Conservation (phyloP, 2,329 filamentous ascomycete species). For the Penicillium verrucosum region DNA sequence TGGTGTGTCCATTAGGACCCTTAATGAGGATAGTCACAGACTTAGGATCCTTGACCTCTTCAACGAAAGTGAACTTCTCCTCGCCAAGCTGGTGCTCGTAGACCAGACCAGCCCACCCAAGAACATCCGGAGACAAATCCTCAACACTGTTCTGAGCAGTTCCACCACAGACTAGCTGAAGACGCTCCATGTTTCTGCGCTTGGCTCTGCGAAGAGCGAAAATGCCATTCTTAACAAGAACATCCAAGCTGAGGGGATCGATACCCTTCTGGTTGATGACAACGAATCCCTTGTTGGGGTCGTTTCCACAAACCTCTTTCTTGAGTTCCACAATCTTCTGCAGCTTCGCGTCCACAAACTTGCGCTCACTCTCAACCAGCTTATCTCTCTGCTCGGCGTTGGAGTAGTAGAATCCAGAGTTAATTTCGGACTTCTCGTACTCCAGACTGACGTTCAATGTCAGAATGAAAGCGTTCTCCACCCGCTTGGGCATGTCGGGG, state of each 20-base stretch:
- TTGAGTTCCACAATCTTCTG: slow-evolving; percentile 97
- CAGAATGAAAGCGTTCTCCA: slow-evolving; percentile 93
- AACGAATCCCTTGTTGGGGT: slow-evolving; percentile 92
- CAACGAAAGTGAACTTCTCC: slow-evolving; percentile 98
- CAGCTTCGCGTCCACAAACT: slow-evolving; percentile 93
- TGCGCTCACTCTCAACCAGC: slow-evolving; percentile 92
- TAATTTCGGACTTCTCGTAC: slow-evolving; percentile 99
- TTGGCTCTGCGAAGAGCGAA: slow-evolving; percentile 91
- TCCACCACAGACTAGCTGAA: slow-evolving; percentile 92
- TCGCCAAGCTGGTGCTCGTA: slow-evolving; percentile 97
- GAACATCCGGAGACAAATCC: slow-evolving; percentile 78
- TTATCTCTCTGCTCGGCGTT: slow-evolving; percentile 96
- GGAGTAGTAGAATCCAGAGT: slow-evolving; percentile 98
- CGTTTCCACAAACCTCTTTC: slow-evolving; percentile 92
- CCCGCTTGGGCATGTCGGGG: slow-evolving; percentile 95
- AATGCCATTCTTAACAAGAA: slow-evolving; percentile 97
- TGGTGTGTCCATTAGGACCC: slow-evolving; percentile 94
- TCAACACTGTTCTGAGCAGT: slow-evolving; percentile 93
- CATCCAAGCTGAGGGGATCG: slow-evolving; percentile 90
- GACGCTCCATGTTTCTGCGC: slow-evolving; percentile 97
- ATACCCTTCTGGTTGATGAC: slow-evolving; percentile 99
- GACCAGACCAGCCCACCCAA: slow-evolving; percentile 93
- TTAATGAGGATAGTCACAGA: slow-evolving; percentile 97
- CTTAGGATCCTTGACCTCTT: slow-evolving; percentile 98
- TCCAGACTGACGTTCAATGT: slow-evolving; percentile 95